Evolutionary conservation across 208 protist species (phyloP), one percentile per base, ranked within the genome.

Genomic region (Trypanosoma cruzi): DNA sequence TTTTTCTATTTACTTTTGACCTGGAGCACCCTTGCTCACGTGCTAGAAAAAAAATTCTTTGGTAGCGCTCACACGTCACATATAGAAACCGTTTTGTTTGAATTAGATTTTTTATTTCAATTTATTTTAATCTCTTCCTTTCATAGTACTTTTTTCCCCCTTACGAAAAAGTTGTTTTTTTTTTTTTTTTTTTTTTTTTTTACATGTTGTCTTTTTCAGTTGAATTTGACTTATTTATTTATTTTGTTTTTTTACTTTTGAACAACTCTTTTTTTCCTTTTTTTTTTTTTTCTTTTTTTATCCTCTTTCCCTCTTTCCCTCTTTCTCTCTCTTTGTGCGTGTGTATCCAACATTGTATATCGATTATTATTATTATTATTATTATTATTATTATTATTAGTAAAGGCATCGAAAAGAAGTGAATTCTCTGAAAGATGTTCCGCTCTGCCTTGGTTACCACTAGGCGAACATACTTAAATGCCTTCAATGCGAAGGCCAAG

Each of bases 401-500:
- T 59, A 36, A 49, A 48, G 37, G 36, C 2, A 36, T 60, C 60
- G 18, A 68, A 69, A 37, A 68, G 71, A 71, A 75, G 60, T 63
- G 24, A 36, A 49, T 36, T 4, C 6, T 59, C 20, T 28, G 28
- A 60, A 68, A 66, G 67, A 94, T 94, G 89, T 88, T 92, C 40
- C 81, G 83, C 54, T 66, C 72, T 54, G 85, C 85, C 24, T 79
- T 92, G 50, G 74, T 75, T 52, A 81, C 71, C 40, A 87, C 82
- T 81, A 89, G 81, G 79, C 85, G 89, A 48, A 82, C 81, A 1
- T 95, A 92, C 74, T 53, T 91, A 64, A 85, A 90, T 83, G 90
- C 90, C 11, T 93, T 93, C 67, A 95, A 95, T 73, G 77, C 75
- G 56, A 90, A 93, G 71, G 90, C 90, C 7, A 95, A 95, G 78